A percentile compares a stretch with the other conserved stretches of the same genome.
Conservation (phyloP, 2,329 filamentous ascomycete species). For the Pestalotiopsis sp. region DNA sequence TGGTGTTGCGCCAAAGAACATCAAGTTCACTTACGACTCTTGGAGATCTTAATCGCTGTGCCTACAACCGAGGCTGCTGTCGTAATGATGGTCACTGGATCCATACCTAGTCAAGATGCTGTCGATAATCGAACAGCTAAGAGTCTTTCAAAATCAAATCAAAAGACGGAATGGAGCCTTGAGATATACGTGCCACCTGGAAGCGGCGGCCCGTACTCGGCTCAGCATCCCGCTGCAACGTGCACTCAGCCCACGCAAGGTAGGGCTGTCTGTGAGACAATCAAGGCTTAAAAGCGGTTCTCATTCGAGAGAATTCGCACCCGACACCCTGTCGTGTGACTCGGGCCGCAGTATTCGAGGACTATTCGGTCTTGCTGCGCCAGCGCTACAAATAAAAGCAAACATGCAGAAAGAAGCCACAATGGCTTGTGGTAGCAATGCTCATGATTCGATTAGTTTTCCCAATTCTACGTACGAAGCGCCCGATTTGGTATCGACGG, state of each 20-base stretch:
- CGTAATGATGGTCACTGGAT: neutral
- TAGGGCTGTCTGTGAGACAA: neutral
- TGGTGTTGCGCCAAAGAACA: neutral
- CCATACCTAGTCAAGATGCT: neutral
- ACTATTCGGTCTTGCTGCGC: neutral
- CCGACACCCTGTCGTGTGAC: neutral
- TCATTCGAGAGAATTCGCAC: neutral
- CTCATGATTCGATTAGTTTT: neutral
- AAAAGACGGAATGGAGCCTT: neutral
- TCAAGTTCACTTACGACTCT: neutral
- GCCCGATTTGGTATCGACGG: neutral
- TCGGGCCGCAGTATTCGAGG: neutral
- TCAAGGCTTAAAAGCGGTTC: neutral
- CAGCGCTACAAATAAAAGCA: neutral
- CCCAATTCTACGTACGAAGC: neutral
- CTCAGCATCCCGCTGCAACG: neutral
- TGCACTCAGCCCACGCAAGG: neutral
- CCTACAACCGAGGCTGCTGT: conserved; percentile 1
- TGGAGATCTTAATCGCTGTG: conserved; percentile 8
- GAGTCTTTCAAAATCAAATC: neutral
- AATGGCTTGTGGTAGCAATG: neutral
- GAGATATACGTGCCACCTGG: neutral
- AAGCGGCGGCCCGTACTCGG: neutral
- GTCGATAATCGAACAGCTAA: neutral
- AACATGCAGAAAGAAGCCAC: neutral